These are phyloP conservation scores for Alternaria tenuissima DNA, from an alignment of 2,329 filamentous ascomycete genomes.

Conservation along the genomic window DNA sequence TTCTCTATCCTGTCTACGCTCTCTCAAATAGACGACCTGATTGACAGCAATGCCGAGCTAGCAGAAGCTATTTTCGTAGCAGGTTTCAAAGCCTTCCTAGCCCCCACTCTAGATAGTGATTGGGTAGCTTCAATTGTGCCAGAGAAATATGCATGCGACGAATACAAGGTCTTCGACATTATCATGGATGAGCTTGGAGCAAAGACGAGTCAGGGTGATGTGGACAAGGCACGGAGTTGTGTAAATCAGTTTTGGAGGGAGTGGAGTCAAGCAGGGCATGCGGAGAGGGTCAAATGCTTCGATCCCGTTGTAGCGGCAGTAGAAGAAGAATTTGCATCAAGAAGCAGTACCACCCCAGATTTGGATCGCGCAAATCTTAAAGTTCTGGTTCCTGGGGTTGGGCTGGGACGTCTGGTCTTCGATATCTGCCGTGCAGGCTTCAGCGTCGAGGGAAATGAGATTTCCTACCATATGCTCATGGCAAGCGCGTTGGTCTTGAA, in stretches of 20 bases:
- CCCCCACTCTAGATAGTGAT: conserved; percentile 41
- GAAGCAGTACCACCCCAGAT: conserved; percentile 51
- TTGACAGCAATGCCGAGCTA: conserved; percentile 86
- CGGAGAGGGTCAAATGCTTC: conserved; percentile 81
- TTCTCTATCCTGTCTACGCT: conserved; percentile 85
- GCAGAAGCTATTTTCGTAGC: conserved; percentile 77
- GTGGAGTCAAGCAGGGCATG: conserved; percentile 81
- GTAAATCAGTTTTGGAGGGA: conserved; percentile 94
- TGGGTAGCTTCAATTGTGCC: conserved; percentile 45
- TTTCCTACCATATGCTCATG: conserved; percentile 95
- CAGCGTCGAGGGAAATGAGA: conserved; percentile 85
- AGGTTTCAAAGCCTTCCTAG: conserved; percentile 47
- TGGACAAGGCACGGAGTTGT: conserved; percentile 92
- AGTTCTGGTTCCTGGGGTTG: conserved; percentile 88
- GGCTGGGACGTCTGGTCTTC: conserved; percentile 86
- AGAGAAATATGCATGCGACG: conserved; percentile 38
- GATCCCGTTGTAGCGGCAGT: conserved; percentile 75
- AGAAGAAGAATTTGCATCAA: conserved; percentile 16
- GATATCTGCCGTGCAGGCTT: conserved; percentile 81
- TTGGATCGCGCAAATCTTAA: conserved; percentile 56
- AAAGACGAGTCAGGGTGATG: conserved; percentile 74
- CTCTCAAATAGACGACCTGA: conserved; percentile 81
- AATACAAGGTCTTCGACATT: conserved; percentile 45
- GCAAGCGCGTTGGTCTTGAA: conserved; percentile 82
- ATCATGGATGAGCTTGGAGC: conserved; percentile 73